Conservation (phyloP, 257 asterid genomes). For the Penstemon davidsonii region DNA sequence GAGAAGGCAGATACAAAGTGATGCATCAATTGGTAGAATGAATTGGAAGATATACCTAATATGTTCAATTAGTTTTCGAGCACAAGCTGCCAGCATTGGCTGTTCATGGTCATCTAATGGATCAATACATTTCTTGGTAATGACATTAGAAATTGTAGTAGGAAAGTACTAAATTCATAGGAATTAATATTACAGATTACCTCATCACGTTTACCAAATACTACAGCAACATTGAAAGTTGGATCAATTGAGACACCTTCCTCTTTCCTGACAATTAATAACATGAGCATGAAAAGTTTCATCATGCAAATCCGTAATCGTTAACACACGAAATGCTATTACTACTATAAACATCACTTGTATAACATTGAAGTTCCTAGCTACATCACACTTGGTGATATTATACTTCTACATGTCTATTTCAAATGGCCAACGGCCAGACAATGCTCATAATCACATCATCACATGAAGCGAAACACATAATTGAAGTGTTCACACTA, state of each 20-base stretch:
- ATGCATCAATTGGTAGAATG: slow-evolving; percentile 14
- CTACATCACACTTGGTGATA: background rate
- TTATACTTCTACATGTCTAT: background rate
- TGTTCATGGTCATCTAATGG: slow-evolving; percentile 38
- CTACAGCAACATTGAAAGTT: slow-evolving; percentile 65
- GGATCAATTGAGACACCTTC: slow-evolving; percentile 72
- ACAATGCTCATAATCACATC: background rate
- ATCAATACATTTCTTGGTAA: slow-evolving; percentile 23
- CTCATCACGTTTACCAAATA: slow-evolving; percentile 88
- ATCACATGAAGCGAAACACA: background rate
- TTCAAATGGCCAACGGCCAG: background rate
- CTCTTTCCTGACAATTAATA: slow-evolving; percentile 70
- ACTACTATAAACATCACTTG: too few relatives aligned
- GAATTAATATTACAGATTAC: slow-evolving; percentile 31
- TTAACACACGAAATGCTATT: background rate
- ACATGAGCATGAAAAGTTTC: background rate
- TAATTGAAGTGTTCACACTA: background rate
- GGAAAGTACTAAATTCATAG: background rate
- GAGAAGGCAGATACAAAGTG: slow-evolving; percentile 5
- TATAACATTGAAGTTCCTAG: background rate
- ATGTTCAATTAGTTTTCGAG: slow-evolving; percentile 79
- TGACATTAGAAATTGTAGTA: background rate
- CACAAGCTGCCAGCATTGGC: slow-evolving; percentile 89
- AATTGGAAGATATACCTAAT: slow-evolving; percentile 54
- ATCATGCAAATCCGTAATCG: slow-evolving; percentile 9